phyloP scores from a whole-genome alignment of 2,329 filamentous ascomycete species.

The Scleromitrula shiraiana region DNA sequence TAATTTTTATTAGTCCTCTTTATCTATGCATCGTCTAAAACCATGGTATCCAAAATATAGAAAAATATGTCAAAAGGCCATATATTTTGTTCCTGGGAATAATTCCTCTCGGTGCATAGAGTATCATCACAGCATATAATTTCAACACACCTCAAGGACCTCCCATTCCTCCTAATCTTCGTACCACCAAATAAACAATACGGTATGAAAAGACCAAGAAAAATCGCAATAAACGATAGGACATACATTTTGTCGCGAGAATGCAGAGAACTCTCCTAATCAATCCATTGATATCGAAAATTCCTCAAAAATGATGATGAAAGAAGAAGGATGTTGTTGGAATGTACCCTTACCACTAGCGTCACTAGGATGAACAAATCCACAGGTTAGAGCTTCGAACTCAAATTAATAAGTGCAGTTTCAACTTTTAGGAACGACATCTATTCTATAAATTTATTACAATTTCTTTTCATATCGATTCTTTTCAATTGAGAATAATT shows the following conservation, averaged over 20 bases:
- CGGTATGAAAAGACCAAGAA: constrained; percentile 7
- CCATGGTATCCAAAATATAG: too few species aligned
- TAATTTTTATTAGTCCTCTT: not conserved
- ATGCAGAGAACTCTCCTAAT: too few species aligned
- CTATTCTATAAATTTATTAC: not conserved
- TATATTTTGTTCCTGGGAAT: too few species aligned
- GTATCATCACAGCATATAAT: not conserved
- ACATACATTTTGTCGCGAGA: constrained; percentile 18
- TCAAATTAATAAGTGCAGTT: not conserved
- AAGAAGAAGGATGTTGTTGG: not conserved
- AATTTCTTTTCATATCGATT: too few species aligned
- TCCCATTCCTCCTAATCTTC: constrained; percentile 24
- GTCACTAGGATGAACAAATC: not conserved
- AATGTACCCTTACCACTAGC: not conserved
- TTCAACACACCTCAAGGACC: constrained; percentile 22
- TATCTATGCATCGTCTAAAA: too few species aligned
- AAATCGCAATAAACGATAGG: constrained; percentile 13
- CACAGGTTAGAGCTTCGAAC: not conserved
- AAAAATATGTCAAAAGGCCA: too few species aligned
- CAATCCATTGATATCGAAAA: too few species aligned
- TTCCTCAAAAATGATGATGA: too few species aligned
- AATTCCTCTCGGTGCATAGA: too few species aligned
- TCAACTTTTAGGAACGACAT: not conserved
- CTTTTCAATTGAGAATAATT: too few species aligned
- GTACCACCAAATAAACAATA: constrained; percentile 18